A percentile compares a stretch with the other conserved stretches of the same genome.
phyloP scores from a whole-genome alignment of 495 filamentous ascomycete genomes.

The Hamigera avellanea region DNA sequence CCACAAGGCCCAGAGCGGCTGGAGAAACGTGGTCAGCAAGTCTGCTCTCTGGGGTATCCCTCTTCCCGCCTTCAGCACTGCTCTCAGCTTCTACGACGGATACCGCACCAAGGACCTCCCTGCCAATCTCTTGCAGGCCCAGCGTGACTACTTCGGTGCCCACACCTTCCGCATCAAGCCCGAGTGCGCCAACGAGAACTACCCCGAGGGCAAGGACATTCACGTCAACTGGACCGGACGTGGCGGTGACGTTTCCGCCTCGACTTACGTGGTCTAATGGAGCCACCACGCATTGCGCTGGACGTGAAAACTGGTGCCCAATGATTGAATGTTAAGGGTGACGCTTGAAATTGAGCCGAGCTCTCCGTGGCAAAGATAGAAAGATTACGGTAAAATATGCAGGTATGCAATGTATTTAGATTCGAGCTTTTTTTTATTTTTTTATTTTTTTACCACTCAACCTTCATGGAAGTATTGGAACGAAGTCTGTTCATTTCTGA shows the following conservation, averaged over 20 bases:
- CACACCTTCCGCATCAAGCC: conserved; percentile 99
- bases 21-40: conserved; percentile 91
- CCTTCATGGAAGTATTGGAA: not conserved
- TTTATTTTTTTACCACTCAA: conserved; percentile 1
- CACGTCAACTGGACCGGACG: conserved; percentile 99
- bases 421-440: conserved; percentile 3
- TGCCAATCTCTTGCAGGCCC: conserved; percentile 94
- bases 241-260: conserved; percentile 92
- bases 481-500: conserved; percentile 1
- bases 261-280: conserved; percentile 88
- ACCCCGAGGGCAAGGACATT: conserved; percentile 78
- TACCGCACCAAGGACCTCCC: conserved; percentile 92
- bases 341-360: conserved; percentile 1
- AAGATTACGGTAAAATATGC: conserved; percentile 11
- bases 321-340: not conserved
- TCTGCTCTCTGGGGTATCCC: conserved; percentile 88
- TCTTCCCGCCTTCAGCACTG: conserved; percentile 89
- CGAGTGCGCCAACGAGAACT: conserved; percentile 69
- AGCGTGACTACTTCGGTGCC: conserved; percentile 98
- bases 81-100: conserved; percentile 94
- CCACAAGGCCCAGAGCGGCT: conserved; percentile 88
- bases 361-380: conserved; percentile 11
- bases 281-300: conserved; percentile 15
- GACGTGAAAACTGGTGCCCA: conserved; percentile 13
- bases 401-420: conserved; percentile 11